A percentile compares a stretch with the other conserved stretches of the same genome.
These are phyloP conservation scores for Thielaviopsis populi DNA, from an alignment of 2,329 filamentous ascomycete species.

Conservation along the genomic window DNA sequence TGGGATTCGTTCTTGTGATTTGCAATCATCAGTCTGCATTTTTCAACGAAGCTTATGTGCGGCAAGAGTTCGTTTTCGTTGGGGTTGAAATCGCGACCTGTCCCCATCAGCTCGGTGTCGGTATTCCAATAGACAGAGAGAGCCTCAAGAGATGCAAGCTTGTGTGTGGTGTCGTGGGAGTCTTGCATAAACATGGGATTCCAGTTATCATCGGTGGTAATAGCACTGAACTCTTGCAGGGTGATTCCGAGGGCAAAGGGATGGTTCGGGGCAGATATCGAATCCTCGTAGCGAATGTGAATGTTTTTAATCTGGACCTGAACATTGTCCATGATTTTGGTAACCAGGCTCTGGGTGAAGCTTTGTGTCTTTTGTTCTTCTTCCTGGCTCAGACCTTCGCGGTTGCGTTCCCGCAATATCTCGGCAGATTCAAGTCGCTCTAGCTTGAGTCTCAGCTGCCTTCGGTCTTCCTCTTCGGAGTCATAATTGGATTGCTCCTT, in stretches of 20 bases:
- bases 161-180: constrained; percentile 69
- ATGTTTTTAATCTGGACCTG: constrained; percentile 98
- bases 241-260: constrained; percentile 89
- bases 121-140: constrained; percentile 98
- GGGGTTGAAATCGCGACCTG: constrained; percentile 51
- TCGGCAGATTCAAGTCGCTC: constrained; percentile 96
- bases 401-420: constrained; percentile 76
- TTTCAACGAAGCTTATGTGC: constrained; percentile 62
- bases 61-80: constrained; percentile 43
- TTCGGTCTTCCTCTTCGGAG: constrained; percentile 75
- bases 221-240: constrained; percentile 87
- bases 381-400: constrained; percentile 85
- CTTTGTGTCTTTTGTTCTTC: constrained; percentile 97
- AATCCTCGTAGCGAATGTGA: constrained; percentile 94
- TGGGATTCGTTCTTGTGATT: constrained; percentile 23
- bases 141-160: constrained; percentile 78
- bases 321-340: constrained; percentile 95
- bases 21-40: constrained; percentile 60
- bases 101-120: constrained; percentile 68
- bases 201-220: constrained; percentile 93
- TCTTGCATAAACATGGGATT: constrained; percentile 91
- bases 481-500: constrained; percentile 92
- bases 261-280: constrained; percentile 84
- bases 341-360: constrained; percentile 87
- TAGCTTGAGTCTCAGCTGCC: constrained; percentile 89